phyloP scores from a whole-genome alignment of 2,329 filamentous ascomycete species.

The Neopestalotiopsis clavispora region DNA sequence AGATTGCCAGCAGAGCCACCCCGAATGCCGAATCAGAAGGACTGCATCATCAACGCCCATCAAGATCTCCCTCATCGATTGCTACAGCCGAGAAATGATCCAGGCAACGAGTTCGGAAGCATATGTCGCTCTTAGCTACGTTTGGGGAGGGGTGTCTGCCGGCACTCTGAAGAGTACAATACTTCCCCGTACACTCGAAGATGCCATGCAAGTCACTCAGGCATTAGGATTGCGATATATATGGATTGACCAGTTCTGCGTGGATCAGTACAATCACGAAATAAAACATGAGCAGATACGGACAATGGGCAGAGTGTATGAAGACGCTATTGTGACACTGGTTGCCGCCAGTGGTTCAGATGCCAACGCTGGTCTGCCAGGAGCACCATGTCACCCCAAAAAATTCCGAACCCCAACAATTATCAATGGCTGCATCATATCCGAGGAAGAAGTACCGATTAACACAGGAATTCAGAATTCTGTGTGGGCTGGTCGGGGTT shows the following conservation, averaged over 20 bases:
- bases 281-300: background rate
- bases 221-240: background rate
- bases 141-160: background rate
- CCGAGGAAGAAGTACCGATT: background rate
- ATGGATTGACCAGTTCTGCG: background rate
- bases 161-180: background rate
- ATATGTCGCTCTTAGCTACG: background rate
- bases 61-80: background rate
- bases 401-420: background rate
- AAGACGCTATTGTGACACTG: background rate
- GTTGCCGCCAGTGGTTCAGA: background rate
- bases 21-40: no score
- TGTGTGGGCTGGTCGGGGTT: background rate
- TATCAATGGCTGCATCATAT: background rate
- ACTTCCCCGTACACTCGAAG: background rate
- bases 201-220: background rate
- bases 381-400: background rate
- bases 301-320: background rate
- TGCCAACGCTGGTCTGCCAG: background rate
- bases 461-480: background rate
- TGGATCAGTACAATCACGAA: background rate
- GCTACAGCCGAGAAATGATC: accelerated
- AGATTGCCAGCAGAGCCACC: background rate
- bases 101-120: background rate
- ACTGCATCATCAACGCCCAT: no score